A percentile compares a stretch with the other conserved stretches of the same genome.
Evolutionary conservation across 331 rosid genomes (phyloP).

Genomic region (Pyrus hybrid): DNA sequence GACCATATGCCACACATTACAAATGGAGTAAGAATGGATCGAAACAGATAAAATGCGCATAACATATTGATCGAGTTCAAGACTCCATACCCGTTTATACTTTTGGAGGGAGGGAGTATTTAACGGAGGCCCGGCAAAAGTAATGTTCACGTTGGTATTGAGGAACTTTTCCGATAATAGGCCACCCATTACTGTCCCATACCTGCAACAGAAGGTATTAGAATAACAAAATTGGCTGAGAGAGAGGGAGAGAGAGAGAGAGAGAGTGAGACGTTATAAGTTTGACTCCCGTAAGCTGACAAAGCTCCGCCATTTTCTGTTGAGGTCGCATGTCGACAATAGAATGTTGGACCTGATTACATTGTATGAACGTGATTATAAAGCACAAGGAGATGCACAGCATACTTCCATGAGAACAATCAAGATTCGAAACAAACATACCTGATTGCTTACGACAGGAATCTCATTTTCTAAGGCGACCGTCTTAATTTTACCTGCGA

Average conservation of each 20-base stretch:
- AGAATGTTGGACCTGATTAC: constrained; percentile 79
- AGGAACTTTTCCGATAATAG: constrained; percentile 86
- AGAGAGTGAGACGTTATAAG: constrained; percentile 66
- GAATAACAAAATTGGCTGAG: not conserved
- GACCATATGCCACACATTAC: constrained; percentile 54
- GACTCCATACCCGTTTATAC: constrained; percentile 68
- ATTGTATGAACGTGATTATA: not conserved
- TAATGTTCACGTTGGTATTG: constrained; percentile 76
- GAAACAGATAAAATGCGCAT: not conserved
- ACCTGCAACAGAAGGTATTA: constrained; percentile 46
- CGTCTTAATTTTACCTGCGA: constrained; percentile 88
- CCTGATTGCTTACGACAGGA: constrained; percentile 97
- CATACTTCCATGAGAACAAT: not conserved
- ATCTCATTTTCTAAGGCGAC: constrained; percentile 74
- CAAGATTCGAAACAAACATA: not conserved
- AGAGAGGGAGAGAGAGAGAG: not conserved
- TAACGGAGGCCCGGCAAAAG: constrained; percentile 80
- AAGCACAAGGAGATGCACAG: not conserved
- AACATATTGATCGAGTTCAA: not conserved
- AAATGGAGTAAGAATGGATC: constrained; percentile 3
- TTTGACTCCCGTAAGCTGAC: constrained; percentile 87
- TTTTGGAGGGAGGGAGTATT: constrained; percentile 94
- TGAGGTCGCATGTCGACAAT: constrained; percentile 95
- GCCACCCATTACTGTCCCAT: constrained; percentile 96
- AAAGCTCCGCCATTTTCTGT: constrained; percentile 85